Conservation (phyloP, 139 green algal species). For the Tetraselmis chui region DNA sequence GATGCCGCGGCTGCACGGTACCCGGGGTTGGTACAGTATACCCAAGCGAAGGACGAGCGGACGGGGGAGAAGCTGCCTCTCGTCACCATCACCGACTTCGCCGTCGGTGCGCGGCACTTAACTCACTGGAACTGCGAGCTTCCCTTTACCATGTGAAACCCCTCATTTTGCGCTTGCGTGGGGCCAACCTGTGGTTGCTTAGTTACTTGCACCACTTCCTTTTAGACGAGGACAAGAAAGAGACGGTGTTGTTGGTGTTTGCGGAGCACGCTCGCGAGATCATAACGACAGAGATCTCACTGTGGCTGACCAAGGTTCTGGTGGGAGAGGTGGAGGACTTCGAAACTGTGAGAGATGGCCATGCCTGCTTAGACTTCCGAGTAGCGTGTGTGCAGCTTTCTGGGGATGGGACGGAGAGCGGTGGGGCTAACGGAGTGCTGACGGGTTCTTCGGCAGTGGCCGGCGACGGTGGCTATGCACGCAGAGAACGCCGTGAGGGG, state of each 20-base stretch:
- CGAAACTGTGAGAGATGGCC: neutral
- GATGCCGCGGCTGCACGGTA: neutral
- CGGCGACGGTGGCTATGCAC: neutral
- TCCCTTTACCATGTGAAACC: neutral
- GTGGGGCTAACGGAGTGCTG: no score
- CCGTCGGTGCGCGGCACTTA: neutral
- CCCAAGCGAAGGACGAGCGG: neutral
- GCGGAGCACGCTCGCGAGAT: conserved; percentile 55
- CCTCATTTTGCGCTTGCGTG: neutral
- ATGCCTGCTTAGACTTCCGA: no score
- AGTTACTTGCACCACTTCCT: neutral
- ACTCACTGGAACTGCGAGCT: no score
- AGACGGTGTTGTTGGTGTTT: conserved; percentile 38
- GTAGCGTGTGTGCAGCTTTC: no score
- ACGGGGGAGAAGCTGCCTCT: conserved; percentile 10
- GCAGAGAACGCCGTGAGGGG: neutral
- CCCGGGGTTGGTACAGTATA: neutral
- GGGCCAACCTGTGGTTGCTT: neutral
- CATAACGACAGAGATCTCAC: conserved; percentile 46
- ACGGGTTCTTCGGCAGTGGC: no score
- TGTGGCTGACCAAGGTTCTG: conserved; percentile 40
- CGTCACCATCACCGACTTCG: conserved; percentile 20
- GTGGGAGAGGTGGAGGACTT: conserved; percentile 30
- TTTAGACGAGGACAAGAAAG: neutral
- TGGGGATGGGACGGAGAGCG: no score